phyloP scores from a whole-genome alignment of 306 rosid genomes.

The Trifolium pratense region DNA sequence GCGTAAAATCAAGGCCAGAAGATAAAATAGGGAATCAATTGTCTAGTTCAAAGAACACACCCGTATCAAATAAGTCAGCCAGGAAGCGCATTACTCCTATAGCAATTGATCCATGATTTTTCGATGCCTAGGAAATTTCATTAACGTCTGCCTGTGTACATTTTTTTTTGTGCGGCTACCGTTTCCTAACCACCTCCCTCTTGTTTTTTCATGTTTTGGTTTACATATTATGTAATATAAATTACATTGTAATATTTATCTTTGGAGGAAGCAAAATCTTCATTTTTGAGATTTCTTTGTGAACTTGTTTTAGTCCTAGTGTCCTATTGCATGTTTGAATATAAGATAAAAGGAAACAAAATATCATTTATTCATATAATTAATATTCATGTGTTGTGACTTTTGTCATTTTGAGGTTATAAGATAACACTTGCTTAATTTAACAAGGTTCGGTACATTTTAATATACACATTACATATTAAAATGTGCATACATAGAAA shows the following conservation, averaged over 20 bases:
- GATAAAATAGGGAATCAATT: slow-evolving; percentile 36
- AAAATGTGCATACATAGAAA: not conserved
- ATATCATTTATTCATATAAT: not conserved
- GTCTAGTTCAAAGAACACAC: slow-evolving; percentile 35
- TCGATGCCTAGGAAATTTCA: slow-evolving; percentile 25
- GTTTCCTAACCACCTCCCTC: not conserved
- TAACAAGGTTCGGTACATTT: not conserved
- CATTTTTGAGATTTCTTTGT: not conserved
- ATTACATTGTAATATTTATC: slow-evolving; percentile 19
- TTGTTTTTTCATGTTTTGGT: not conserved
- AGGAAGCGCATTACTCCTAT: slow-evolving; percentile 51
- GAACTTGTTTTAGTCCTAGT: slow-evolving; percentile 4
- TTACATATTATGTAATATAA: slow-evolving; percentile 32
- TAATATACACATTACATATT: not conserved
- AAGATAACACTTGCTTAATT: slow-evolving; percentile 1
- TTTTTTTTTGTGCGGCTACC: slow-evolving; percentile 35
- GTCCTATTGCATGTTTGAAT: not conserved
- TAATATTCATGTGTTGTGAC: not conserved
- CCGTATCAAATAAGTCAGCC: slow-evolving; percentile 46
- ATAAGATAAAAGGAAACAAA: not conserved
- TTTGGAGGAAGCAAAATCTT: not conserved
- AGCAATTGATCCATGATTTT: slow-evolving; percentile 44
- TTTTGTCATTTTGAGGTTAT: not conserved
- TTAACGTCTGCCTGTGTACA: slow-evolving; percentile 34
- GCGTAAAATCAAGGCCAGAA: slow-evolving; percentile 31